A percentile compares a stretch with the other conserved stretches of the same genome.
phyloP scores from a whole-genome alignment of 495 filamentous ascomycete species.

The Xylaria cubensis region DNA sequence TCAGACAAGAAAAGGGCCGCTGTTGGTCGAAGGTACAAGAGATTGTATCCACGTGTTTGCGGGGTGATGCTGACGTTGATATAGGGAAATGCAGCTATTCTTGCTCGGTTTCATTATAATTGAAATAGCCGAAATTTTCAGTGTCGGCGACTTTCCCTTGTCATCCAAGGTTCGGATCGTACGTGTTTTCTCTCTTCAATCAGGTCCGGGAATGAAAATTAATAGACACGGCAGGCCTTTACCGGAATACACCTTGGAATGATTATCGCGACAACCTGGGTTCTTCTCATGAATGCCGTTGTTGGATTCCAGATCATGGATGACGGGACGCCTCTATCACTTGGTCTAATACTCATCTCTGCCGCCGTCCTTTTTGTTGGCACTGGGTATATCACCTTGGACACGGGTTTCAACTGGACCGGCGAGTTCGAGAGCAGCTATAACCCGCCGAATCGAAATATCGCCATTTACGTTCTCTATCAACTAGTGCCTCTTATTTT shows the following conservation, averaged over 20 bases:
- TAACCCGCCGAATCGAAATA: constrained; percentile 67
- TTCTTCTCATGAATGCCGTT: constrained; percentile 88
- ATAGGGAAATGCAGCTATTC: constrained; percentile 95
- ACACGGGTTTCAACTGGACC: constrained; percentile 90
- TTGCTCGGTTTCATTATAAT: constrained; percentile 86
- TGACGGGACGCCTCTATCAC: constrained; percentile 85
- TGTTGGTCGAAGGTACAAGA: constrained; percentile 83
- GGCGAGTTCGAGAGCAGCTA: constrained; percentile 70
- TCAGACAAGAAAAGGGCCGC: constrained; percentile 95
- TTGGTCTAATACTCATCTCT: constrained; percentile 76
- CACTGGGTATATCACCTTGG: constrained; percentile 93
- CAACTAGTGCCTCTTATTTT: constrained; percentile 91
- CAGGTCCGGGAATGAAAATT: constrained; percentile 15
- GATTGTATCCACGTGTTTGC: neutral
- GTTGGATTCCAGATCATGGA: constrained; percentile 94
- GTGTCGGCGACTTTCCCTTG: constrained; percentile 86
- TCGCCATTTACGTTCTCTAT: constrained; percentile 92
- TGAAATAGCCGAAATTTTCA: constrained; percentile 95
- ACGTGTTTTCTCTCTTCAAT: constrained; percentile 39
- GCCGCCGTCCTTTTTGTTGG: constrained; percentile 79
- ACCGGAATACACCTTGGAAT: constrained; percentile 90
- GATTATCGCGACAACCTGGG: constrained; percentile 87
- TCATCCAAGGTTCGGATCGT: constrained; percentile 69
- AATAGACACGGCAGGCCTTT: constrained; percentile 69
- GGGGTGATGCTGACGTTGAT: constrained; percentile 35